These are phyloP conservation scores for Sporisorium iseilematis-ciliati DNA, from an alignment of 1,284 basidiomycete species.

Conservation along the genomic window DNA sequence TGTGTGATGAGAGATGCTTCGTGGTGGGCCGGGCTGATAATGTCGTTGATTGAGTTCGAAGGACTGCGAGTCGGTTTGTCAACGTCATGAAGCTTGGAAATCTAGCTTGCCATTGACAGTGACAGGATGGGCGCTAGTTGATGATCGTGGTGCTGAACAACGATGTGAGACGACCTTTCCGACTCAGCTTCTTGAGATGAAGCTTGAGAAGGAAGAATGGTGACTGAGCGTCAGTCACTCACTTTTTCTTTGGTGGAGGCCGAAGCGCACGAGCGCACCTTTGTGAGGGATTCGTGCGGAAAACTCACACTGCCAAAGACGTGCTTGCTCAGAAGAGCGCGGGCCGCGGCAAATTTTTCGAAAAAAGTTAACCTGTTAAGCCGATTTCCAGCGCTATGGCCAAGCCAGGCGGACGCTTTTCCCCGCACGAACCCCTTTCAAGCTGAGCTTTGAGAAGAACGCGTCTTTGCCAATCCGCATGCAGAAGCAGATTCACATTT, in stretches of 20 bases:
- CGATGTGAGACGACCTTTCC: background rate
- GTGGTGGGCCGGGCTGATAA: background rate
- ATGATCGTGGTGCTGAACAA: slow-evolving; percentile 7
- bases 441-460: slow-evolving; percentile 4
- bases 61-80: slow-evolving; percentile 16
- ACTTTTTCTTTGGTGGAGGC: slow-evolving; percentile 10
- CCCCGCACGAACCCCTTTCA: background rate
- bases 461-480: slow-evolving; percentile 7
- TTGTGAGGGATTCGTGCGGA: slow-evolving; percentile 7
- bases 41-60: slow-evolving; percentile 15
- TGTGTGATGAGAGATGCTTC: background rate
- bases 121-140: background rate
- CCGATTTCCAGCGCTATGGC: no score
- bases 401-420: background rate
- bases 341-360: slow-evolving; percentile 1
- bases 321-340: slow-evolving; percentile 7
- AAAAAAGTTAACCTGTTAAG: background rate
- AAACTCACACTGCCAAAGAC: background rate
- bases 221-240: slow-evolving; percentile 14
- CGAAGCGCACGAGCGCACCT: background rate
- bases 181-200: background rate
- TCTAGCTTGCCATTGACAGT: background rate
- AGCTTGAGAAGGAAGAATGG: background rate
- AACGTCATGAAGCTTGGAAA: slow-evolving; percentile 18
- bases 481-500: background rate